These are phyloP conservation scores for Colletotrichum scovillei DNA, from an alignment of 2,329 filamentous ascomycete genomes.

Conservation along the genomic window DNA sequence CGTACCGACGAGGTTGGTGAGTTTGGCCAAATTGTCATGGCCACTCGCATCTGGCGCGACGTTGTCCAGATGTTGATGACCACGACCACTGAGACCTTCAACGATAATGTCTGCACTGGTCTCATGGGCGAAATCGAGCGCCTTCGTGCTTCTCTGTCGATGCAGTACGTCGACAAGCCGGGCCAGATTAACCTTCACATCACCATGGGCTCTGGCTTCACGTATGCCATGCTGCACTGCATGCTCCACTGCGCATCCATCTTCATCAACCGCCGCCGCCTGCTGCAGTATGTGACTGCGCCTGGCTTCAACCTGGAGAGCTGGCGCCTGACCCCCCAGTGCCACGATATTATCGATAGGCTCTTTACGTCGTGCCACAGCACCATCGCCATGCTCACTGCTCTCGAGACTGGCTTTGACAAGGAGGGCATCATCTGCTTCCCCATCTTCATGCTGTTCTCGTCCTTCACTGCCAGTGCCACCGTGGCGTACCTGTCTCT, in stretches of 20 bases:
- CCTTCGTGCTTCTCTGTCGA: slow-evolving; percentile 64
- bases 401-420: slow-evolving; percentile 66
- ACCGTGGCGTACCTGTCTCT: slow-evolving; percentile 72
- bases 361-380: slow-evolving; percentile 70
- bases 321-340: slow-evolving; percentile 62
- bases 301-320: slow-evolving; percentile 63
- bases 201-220: slow-evolving; percentile 72
- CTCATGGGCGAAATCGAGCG: slow-evolving; percentile 66
- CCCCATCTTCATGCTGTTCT: slow-evolving; percentile 73
- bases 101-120: slow-evolving; percentile 62
- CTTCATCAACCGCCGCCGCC: slow-evolving; percentile 69
- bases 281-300: slow-evolving; percentile 67
- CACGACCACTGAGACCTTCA: slow-evolving; percentile 62
- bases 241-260: slow-evolving; percentile 70
- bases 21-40: slow-evolving; percentile 71
- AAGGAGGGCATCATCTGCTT: slow-evolving; percentile 70
- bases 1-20: slow-evolving; percentile 67
- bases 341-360: slow-evolving; percentile 65
- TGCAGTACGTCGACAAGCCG: slow-evolving; percentile 71
- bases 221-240: slow-evolving; percentile 72
- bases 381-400: slow-evolving; percentile 65
- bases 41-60: slow-evolving; percentile 71
- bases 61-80: slow-evolving; percentile 71
- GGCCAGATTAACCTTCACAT: slow-evolving; percentile 72
- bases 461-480: slow-evolving; percentile 69